Evolutionary conservation across 805 yeast genomes (phyloP), one percentile per base, ranked within the genome.

Genomic region (Metschnikowia drakensbergensis): DNA sequence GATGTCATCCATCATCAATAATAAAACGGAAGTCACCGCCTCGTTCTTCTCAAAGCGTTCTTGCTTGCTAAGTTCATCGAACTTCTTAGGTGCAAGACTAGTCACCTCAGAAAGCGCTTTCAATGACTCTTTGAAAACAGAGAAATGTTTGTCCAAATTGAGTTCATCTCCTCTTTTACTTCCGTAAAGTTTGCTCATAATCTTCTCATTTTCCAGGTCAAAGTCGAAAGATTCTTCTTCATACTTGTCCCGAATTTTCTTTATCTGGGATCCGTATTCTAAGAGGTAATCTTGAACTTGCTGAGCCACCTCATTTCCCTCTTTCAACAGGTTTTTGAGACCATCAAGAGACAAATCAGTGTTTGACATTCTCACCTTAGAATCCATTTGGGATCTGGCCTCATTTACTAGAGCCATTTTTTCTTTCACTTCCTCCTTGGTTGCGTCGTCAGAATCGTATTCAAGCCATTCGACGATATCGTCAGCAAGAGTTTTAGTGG

Each of bases 401-500:
- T 48, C 52, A 0, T 49, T 32, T 5, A 71, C 42, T 27, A 54
- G 56, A n/a, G 52, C 46, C 22, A 59, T 45, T 52, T 67, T 71
- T 7, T 48, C 58, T 38, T 58, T 46, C 9, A 71, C 51, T 5
- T 64, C 68, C 3, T 60, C 59, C 22, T 61, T 11, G 3, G 64
- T 53, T 1, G 86, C 77, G 23, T 68, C 71, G 46, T 79, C 86
- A 33, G 88, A 75, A 13, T 82, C 89, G 57, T 79, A 81, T 43
- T 88, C 96, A 34, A 89, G 68, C 96, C 96, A 88, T 50, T 85
- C 92, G 40, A 86, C 67, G 26, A 72, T 66, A 8, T 79, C 82
- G 11, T 69, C 48, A 4, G 84, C 78, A 5, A 69, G 52, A 0
- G 45, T 32, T 28, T 55, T 49, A 47, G 53, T 26, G 29, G 63